phyloP scores from a whole-genome alignment of 2,329 filamentous ascomycete genomes.

The Cordyceps javanica region DNA sequence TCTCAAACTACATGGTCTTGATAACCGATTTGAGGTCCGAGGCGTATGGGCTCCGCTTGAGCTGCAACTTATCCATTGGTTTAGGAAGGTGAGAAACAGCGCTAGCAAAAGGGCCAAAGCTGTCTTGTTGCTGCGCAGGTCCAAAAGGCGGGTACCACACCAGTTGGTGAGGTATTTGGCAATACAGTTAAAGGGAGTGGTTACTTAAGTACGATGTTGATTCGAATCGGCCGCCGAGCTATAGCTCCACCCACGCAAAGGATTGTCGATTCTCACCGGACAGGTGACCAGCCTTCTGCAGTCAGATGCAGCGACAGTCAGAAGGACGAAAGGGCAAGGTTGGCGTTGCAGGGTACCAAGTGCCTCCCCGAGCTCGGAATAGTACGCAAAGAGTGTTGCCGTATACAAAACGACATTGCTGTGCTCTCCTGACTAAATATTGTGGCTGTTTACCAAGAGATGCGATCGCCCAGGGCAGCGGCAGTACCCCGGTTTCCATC shows the following conservation, averaged over 20 bases:
- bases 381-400: not conserved
- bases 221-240: too few species aligned
- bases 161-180: too few species aligned
- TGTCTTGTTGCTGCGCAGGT: not conserved
- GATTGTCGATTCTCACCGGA: too few species aligned
- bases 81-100: constrained; percentile 9
- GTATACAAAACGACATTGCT: too few species aligned
- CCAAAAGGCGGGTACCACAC: not conserved
- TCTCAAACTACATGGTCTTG: not conserved
- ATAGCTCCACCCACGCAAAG: too few species aligned
- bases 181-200: too few species aligned
- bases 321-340: too few species aligned
- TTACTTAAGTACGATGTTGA: too few species aligned
- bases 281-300: too few species aligned
- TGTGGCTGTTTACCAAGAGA: constrained; percentile 3
- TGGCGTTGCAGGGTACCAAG: too few species aligned
- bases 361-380: too few species aligned
- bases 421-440: not conserved
- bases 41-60: not conserved
- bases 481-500: not conserved
- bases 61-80: not conserved
- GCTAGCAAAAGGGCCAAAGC: constrained; percentile 6
- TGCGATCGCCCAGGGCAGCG: not conserved
- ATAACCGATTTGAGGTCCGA: not conserved
- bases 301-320: too few species aligned